A percentile compares a stretch with the other conserved stretches of the same genome.
Evolutionary conservation across 202 grass and related monocot species (phyloP).

Genomic region (Dendrocalamus latiflorus): DNA sequence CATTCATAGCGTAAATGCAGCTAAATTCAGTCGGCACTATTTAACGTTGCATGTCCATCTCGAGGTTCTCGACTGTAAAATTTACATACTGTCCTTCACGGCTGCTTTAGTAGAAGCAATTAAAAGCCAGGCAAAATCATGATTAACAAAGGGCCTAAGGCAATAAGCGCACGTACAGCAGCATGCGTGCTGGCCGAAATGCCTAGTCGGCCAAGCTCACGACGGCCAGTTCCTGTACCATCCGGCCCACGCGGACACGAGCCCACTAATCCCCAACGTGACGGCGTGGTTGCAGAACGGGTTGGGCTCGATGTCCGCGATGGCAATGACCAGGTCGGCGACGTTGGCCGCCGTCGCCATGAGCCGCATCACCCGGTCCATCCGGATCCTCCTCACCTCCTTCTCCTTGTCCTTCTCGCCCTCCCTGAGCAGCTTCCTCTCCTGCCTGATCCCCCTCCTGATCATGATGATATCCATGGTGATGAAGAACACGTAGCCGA

Average conservation of each 20-base stretch:
- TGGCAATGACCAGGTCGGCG: too few species aligned
- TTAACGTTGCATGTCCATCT: background rate
- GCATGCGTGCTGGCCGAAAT: background rate
- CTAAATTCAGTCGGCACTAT: background rate
- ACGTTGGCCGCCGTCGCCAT: too few species aligned
- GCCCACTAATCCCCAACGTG: conserved; percentile 91
- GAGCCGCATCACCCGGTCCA: too few species aligned
- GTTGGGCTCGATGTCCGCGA: too few species aligned
- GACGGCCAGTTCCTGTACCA: conserved; percentile 98
- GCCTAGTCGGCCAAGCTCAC: background rate
- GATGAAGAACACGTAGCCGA: conserved; percentile 89
- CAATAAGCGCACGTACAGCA: background rate
- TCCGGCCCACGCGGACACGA: too few species aligned
- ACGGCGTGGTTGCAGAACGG: too few species aligned
- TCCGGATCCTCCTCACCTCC: too few species aligned
- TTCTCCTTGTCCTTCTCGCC: too few species aligned
- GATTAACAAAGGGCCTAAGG: too few species aligned
- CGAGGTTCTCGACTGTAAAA: background rate
- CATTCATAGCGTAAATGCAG: background rate
- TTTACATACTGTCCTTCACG: background rate
- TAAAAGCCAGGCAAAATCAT: background rate
- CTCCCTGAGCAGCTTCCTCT: too few species aligned
- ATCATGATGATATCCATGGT: too few species aligned
- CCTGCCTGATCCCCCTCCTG: too few species aligned
- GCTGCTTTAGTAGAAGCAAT: background rate